Conservation (phyloP, 768 basidiomycete species). For the Mycena rosella region DNA sequence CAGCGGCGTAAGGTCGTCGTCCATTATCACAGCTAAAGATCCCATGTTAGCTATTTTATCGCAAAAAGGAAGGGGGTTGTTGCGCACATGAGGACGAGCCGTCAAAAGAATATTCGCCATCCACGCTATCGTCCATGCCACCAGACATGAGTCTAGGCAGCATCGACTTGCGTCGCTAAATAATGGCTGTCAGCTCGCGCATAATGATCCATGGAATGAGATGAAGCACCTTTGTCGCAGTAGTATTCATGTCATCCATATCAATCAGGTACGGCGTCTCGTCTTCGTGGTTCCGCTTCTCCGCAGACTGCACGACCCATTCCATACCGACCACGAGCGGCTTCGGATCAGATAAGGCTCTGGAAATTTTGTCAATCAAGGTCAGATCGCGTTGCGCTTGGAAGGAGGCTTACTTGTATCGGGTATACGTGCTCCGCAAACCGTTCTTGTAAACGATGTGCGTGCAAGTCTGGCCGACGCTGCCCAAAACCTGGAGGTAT, state of each 20-base stretch:
- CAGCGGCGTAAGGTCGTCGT: constrained; percentile 74
- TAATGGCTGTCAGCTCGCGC: constrained; percentile 9
- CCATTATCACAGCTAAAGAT: constrained; percentile 55
- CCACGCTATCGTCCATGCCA: constrained; percentile 43
- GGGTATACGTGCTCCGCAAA: constrained; percentile 75
- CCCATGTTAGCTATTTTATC: constrained; percentile 30
- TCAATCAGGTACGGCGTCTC: constrained; percentile 77
- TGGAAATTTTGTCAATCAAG: background rate
- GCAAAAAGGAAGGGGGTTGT: background rate
- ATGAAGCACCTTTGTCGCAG: constrained; percentile 69
- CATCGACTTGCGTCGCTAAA: constrained; percentile 80
- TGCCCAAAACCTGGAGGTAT: constrained; percentile 65
- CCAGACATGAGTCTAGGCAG: constrained; percentile 70
- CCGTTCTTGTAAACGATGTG: constrained; percentile 92
- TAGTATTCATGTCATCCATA: constrained; percentile 69
- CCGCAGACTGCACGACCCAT: constrained; percentile 91
- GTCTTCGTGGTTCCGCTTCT: constrained; percentile 71
- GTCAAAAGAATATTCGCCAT: constrained; percentile 58
- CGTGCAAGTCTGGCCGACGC: constrained; percentile 80
- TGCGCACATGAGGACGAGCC: constrained; percentile 59
- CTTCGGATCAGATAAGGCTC: constrained; percentile 70
- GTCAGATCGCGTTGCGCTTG: background rate
- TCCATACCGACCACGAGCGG: constrained; percentile 86
- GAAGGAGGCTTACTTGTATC: constrained; percentile 67
- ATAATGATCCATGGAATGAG: background rate